Conservation (phyloP, 345 rosid genomes). For the Syzygium grande region DNA sequence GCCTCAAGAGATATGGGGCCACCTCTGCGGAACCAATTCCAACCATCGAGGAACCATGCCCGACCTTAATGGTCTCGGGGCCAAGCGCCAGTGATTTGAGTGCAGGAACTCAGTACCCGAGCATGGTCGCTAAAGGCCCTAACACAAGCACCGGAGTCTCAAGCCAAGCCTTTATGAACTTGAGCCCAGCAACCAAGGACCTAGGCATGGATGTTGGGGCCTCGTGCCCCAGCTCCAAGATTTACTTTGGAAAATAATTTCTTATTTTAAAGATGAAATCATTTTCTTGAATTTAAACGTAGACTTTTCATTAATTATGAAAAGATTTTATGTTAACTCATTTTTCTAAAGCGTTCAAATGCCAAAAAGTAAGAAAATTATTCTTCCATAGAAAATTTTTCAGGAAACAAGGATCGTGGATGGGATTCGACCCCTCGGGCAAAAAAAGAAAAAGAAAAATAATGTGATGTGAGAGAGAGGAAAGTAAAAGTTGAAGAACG, state of each 20-base stretch:
- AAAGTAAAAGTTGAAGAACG: background rate
- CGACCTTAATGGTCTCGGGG: background rate
- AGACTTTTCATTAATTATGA: background rate
- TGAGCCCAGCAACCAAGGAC: background rate
- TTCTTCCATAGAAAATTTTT: background rate
- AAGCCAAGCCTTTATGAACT: fast-evolving
- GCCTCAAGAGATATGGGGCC: background rate
- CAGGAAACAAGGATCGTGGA: background rate
- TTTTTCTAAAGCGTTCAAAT: background rate
- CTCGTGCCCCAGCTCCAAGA: fast-evolving
- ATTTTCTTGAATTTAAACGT: background rate
- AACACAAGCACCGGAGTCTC: background rate
- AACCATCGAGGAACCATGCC: background rate
- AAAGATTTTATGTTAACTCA: background rate
- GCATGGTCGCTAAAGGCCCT: background rate
- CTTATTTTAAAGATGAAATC: background rate
- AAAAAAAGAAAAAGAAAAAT: background rate
- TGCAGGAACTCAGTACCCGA: fast-evolving
- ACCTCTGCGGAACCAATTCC: background rate
- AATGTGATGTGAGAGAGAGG: background rate
- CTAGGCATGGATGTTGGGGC: fast-evolving
- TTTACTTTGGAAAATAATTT: background rate
- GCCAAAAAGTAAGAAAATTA: background rate
- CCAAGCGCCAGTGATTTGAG: background rate
- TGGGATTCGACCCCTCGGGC: background rate